A percentile compares a stretch with the other conserved stretches of the same genome.
phyloP scores from a whole-genome alignment of 306 rosid genomes.

The Sphenostylis stenocarpa region DNA sequence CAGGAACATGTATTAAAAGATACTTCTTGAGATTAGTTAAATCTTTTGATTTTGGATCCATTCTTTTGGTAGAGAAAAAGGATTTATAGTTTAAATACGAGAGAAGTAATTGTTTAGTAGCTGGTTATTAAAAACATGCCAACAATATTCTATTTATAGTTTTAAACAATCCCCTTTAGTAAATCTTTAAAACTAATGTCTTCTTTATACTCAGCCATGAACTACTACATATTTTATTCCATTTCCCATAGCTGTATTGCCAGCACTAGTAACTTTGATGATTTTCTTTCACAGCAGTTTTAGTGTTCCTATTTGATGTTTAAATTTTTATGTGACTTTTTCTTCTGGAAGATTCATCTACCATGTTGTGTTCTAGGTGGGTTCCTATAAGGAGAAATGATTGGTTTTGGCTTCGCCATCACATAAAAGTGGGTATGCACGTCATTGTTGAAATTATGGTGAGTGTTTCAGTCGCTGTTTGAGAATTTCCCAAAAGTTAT shows the following conservation, averaged over 20 bases:
- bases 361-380: conserved; percentile 68
- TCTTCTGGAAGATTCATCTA: conserved; percentile 36
- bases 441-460: conserved; percentile 90
- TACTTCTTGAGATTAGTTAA: conserved; percentile 2
- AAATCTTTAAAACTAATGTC: background rate
- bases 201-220: conserved; percentile 8
- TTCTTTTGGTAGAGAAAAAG: conserved; percentile 18
- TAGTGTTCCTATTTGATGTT: conserved; percentile 24
- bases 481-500: conserved; percentile 2
- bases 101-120: conserved; percentile 2
- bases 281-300: conserved; percentile 14
- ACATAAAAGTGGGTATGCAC: conserved; percentile 87
- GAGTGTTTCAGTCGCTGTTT: conserved; percentile 43
- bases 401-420: conserved; percentile 99
- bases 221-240: conserved; percentile 13
- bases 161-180: conserved; percentile 1
- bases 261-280: conserved; percentile 8
- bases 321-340: conserved; percentile 19
- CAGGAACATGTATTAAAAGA: background rate
- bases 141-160: background rate
- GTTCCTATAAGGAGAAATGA: conserved; percentile 92
- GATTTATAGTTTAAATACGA: conserved; percentile 17
- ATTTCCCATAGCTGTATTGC: conserved; percentile 11
- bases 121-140: conserved; percentile 16
- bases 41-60: background rate